phyloP scores from a whole-genome alignment of 2,329 filamentous ascomycete species.

The Colletotrichum sp. region DNA sequence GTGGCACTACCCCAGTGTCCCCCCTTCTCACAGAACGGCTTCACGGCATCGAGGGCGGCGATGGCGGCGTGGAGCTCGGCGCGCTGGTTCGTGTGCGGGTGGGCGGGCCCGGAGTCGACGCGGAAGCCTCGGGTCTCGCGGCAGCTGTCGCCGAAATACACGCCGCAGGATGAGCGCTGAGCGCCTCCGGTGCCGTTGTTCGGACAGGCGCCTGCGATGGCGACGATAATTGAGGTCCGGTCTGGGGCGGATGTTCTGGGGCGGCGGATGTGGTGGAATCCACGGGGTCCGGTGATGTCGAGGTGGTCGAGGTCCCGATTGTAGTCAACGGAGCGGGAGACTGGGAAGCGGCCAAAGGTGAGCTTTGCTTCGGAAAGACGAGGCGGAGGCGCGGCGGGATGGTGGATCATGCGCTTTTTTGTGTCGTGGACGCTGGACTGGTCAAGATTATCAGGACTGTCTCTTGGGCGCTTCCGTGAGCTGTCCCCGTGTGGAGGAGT shows the following conservation, averaged over 20 bases:
- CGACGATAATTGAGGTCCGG: not conserved
- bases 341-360: not conserved
- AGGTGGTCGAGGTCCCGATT: not conserved
- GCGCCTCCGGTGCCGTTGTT: not conserved
- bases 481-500: not conserved
- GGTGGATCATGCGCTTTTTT: not conserved
- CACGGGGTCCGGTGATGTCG: not conserved
- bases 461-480: not conserved
- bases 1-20: not conserved
- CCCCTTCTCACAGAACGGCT: not conserved
- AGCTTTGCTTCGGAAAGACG: not conserved
- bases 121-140: not conserved
- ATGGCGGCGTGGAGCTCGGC: not conserved
- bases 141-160: not conserved
- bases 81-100: not conserved
- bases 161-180: not conserved
- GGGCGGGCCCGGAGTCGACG: rapidly evolving
- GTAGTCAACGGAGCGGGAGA: not conserved
- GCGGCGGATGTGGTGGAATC: not conserved
- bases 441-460: not conserved
- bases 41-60: not conserved
- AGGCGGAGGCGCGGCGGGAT: not conserved
- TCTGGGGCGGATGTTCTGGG: not conserved
- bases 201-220: not conserved
- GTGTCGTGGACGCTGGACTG: not conserved